Evolutionary conservation across 306 rosid species (phyloP).

Genomic region (Neltuma alba): DNA sequence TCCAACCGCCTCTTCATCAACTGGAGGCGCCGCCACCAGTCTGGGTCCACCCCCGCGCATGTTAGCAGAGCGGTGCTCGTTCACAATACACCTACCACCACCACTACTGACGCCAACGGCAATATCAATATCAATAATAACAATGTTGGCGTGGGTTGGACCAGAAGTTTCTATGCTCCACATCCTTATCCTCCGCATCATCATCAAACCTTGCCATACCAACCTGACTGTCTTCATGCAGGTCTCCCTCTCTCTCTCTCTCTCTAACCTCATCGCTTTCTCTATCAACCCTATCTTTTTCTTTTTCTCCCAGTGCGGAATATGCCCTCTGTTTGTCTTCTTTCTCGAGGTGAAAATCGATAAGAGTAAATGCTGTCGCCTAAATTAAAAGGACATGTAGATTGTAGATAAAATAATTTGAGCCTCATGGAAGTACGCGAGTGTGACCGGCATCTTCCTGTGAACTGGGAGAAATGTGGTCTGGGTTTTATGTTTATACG

Average conservation of each 20-base stretch:
- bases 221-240: constrained; percentile 70
- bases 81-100: not conserved
- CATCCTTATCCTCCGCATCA: constrained; percentile 91
- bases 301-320: not conserved
- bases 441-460: constrained; percentile 47
- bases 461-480: constrained; percentile 48
- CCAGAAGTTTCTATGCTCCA: constrained; percentile 66
- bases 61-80: not conserved
- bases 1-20: constrained; percentile 64
- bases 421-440: constrained; percentile 55
- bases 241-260: constrained; percentile 37
- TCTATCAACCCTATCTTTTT: constrained; percentile 27
- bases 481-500: not conserved
- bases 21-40: constrained; percentile 57
- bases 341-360: not conserved
- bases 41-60: not conserved
- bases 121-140: not conserved
- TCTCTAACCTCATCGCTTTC: not conserved
- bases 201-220: constrained; percentile 65
- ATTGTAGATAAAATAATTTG: not conserved
- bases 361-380: not conserved
- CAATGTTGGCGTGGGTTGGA: constrained; percentile 49
- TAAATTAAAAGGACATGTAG: not conserved
- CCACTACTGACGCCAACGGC: not conserved
- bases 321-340: not conserved